Percentiles rank a stretch among this genome's conserved stretches.
phyloP scores from a whole-genome alignment of 768 basidiomycete genomes.

The Tylopilus subfusipes region DNA sequence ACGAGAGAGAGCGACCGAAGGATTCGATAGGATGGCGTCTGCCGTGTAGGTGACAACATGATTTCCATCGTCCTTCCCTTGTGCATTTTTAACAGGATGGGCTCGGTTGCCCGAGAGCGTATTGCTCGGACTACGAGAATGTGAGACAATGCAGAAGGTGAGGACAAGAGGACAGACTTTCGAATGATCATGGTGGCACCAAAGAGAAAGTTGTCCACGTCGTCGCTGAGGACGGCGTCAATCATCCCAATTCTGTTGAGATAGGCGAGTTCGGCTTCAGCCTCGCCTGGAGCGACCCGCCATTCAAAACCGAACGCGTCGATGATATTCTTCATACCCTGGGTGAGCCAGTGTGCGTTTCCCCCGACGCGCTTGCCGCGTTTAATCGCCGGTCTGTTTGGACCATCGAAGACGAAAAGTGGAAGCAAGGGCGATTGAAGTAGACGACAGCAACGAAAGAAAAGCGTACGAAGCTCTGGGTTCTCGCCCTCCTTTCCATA shows the following conservation, averaged over 20 bases:
- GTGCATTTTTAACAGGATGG: conserved; percentile 58
- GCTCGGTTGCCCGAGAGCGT: conserved; percentile 70
- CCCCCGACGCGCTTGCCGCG: conserved; percentile 69
- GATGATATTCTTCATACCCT: conserved; percentile 75
- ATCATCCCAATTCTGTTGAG: conserved; percentile 78
- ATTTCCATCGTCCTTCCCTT: conserved; percentile 72
- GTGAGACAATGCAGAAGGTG: conserved; percentile 2
- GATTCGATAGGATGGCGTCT: conserved; percentile 40
- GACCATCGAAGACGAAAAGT: conserved; percentile 91
- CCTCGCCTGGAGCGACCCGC: conserved; percentile 86
- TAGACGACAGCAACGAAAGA: conserved; percentile 81
- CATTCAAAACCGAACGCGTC: conserved; percentile 80
- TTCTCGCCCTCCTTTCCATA: conserved; percentile 81
- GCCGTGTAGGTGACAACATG: conserved; percentile 47
- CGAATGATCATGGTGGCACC: conserved; percentile 80
- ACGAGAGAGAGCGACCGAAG: conserved; percentile 48
- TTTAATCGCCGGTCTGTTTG: conserved; percentile 77
- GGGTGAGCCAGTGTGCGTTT: conserved; percentile 59
- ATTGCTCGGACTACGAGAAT: conserved; percentile 52
- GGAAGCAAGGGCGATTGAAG: conserved; percentile 78
- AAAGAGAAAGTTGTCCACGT: conserved; percentile 90
- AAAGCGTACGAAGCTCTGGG: conserved; percentile 76
- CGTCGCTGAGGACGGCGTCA: conserved; percentile 88
- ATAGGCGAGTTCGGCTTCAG: conserved; percentile 90
- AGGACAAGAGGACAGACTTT: conserved; percentile 49